Evolutionary conservation across 805 yeast genomes (phyloP).

Genomic region (Saturnispora kantuleensis): DNA sequence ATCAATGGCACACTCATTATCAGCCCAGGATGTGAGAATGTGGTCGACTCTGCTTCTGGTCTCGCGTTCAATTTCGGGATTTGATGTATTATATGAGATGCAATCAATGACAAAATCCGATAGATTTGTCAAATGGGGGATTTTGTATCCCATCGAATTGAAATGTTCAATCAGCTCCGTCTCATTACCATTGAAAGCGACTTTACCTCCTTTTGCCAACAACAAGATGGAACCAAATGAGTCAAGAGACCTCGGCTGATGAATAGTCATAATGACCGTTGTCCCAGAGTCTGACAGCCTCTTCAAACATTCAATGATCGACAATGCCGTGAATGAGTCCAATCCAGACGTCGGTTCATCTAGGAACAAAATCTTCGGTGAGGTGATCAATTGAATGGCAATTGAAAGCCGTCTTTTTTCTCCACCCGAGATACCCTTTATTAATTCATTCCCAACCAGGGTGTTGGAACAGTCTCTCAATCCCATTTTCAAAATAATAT

Average conservation of each 20-base stretch:
- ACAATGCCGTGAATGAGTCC: slow-evolving; percentile 68
- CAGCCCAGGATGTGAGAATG: slow-evolving; percentile 32
- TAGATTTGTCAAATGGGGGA: slow-evolving; percentile 54
- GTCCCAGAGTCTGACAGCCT: slow-evolving; percentile 46
- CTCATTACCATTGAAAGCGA: slow-evolving; percentile 56
- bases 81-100: slow-evolving; percentile 47
- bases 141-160: slow-evolving; percentile 35
- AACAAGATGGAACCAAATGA: slow-evolving; percentile 64
- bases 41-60: slow-evolving; percentile 32
- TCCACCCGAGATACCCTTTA: slow-evolving; percentile 65
- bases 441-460: slow-evolving; percentile 48
- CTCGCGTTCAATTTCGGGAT: slow-evolving; percentile 30
- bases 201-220: slow-evolving; percentile 63
- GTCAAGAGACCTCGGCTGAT: slow-evolving; percentile 67
- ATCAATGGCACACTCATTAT: background rate
- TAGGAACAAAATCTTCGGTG: slow-evolving; percentile 59
- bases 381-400: slow-evolving; percentile 65
- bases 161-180: slow-evolving; percentile 39
- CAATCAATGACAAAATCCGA: slow-evolving; percentile 71
- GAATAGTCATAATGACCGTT: slow-evolving; percentile 68
- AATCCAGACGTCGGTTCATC: slow-evolving; percentile 91
- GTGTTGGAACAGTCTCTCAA: slow-evolving; percentile 66
- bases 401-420: slow-evolving; percentile 79
- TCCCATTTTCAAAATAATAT: slow-evolving; percentile 58
- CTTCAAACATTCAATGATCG: slow-evolving; percentile 52